phyloP scores from a whole-genome alignment of 331 rosid species.

The Ulmus americana region DNA sequence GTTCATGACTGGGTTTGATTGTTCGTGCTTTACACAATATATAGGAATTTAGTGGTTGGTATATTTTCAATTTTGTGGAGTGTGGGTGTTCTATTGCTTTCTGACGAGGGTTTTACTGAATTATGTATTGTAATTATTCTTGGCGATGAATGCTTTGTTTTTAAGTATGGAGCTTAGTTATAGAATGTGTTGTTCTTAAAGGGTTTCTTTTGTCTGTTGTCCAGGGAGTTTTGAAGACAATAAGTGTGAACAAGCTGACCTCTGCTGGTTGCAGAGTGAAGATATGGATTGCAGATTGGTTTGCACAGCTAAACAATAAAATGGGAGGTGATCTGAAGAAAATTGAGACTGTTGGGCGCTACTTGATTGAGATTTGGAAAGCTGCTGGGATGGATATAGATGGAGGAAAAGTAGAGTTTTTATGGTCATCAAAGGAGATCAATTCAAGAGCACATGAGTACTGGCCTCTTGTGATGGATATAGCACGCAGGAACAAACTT shows the following conservation, averaged over 20 bases:
- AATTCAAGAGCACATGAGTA: conserved; percentile 63
- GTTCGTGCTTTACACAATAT: too few relatives aligned
- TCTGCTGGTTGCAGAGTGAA: conserved; percentile 68
- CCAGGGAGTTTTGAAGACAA: conserved; percentile 70
- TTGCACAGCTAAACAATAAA: conserved; percentile 68
- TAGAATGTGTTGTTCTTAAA: neutral
- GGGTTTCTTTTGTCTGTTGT: conserved; percentile 1
- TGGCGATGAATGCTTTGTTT: neutral
- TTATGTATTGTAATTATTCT: neutral
- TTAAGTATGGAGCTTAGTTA: neutral
- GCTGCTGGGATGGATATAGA: conserved; percentile 70
- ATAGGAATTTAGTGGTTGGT: too few relatives aligned
- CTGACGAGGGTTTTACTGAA: too few relatives aligned
- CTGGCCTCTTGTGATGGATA: conserved; percentile 83
- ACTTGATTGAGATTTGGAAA: conserved; percentile 71
- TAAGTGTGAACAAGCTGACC: conserved; percentile 68
- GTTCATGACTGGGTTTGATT: too few relatives aligned
- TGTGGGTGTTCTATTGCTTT: too few relatives aligned
- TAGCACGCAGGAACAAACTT: conserved; percentile 55
- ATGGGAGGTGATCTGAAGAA: conserved; percentile 82
- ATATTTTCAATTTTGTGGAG: too few relatives aligned
- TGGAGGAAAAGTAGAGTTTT: conserved; percentile 67
- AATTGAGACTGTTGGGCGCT: conserved; percentile 55
- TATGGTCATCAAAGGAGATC: conserved; percentile 82
- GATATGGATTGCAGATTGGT: conserved; percentile 90